phyloP scores from a whole-genome alignment of 306 rosid genomes.

The Prunus mira region DNA sequence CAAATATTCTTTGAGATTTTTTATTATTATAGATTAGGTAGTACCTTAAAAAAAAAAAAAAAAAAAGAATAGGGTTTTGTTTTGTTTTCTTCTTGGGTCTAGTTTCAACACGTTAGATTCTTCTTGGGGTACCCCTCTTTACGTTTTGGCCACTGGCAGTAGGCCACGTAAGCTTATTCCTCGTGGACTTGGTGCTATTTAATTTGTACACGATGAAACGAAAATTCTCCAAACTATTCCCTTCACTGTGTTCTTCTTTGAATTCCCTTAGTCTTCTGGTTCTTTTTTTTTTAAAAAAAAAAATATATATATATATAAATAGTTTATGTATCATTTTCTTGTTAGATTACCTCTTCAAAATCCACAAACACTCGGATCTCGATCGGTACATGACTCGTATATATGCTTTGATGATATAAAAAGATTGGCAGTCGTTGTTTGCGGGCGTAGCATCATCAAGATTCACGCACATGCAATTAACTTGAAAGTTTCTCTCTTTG shows the following conservation, averaged over 20 bases:
- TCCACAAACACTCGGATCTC: not conserved
- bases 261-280: not conserved
- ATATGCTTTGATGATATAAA: not conserved
- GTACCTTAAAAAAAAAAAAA: not conserved
- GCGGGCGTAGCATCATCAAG: constrained; percentile 96
- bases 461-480: constrained; percentile 60
- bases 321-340: not conserved
- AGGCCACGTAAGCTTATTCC: constrained; percentile 45
- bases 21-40: not conserved
- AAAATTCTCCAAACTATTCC: not conserved
- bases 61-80: constrained; percentile 21
- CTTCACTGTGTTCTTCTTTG: not conserved
- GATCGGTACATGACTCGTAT: not conserved
- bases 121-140: constrained; percentile 35
- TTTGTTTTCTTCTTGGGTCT: constrained; percentile 26
- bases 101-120: constrained; percentile 36
- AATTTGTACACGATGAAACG: not conserved
- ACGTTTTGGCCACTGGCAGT: constrained; percentile 30
- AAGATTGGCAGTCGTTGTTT: constrained; percentile 65
- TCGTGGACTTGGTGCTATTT: constrained; percentile 37
- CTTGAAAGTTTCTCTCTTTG: not conserved
- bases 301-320: not conserved
- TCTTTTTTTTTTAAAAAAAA: not conserved
- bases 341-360: not conserved
- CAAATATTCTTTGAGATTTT: not conserved